Percentiles rank a stretch among this genome's conserved stretches.
phyloP scores from a whole-genome alignment of 805 yeast genomes.

The Scheffersomyces ergatensis region DNA sequence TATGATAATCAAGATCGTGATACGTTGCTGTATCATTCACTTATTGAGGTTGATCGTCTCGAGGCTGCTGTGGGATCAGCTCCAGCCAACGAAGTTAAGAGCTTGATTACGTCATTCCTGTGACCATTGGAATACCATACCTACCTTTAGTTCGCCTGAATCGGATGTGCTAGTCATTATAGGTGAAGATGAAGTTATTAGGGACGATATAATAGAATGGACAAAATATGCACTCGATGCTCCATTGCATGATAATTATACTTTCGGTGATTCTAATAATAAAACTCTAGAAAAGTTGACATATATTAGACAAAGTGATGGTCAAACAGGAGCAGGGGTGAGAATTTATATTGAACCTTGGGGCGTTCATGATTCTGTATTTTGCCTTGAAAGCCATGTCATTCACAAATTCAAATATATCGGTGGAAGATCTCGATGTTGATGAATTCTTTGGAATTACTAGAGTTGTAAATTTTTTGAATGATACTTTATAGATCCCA shows the following conservation, averaged over 20 bases:
- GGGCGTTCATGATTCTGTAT: conserved; percentile 33
- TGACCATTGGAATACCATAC: conserved; percentile 36
- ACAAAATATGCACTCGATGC: conserved; percentile 27
- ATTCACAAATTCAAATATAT: conserved; percentile 5
- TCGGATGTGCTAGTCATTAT: conserved; percentile 26
- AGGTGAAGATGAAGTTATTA: conserved; percentile 43
- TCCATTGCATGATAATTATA: conserved; percentile 16
- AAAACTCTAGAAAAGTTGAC: conserved; percentile 12
- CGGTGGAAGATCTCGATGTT: conserved; percentile 7
- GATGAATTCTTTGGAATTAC: conserved; percentile 19
- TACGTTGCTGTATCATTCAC: conserved; percentile 12
- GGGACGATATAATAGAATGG: conserved; percentile 40
- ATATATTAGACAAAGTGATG: conserved; percentile 14
- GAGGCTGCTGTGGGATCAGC: neutral
- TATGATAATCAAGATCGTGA: conserved; percentile 25
- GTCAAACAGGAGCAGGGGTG: conserved; percentile 18
- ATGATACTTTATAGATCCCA: conserved; percentile 15
- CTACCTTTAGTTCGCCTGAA: conserved; percentile 23
- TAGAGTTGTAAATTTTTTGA: conserved; percentile 22
- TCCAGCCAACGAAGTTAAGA: no score
- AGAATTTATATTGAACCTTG: conserved; percentile 29
- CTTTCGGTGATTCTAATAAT: conserved; percentile 25
- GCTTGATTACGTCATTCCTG: no score
- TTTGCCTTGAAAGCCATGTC: conserved; percentile 24
- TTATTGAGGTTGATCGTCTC: conserved; percentile 5